Percentiles rank a stretch among this genome's conserved stretches.
These are phyloP conservation scores for Fusarium denticulatum DNA, from an alignment of 2,329 filamentous ascomycete genomes.

Conservation along the genomic window DNA sequence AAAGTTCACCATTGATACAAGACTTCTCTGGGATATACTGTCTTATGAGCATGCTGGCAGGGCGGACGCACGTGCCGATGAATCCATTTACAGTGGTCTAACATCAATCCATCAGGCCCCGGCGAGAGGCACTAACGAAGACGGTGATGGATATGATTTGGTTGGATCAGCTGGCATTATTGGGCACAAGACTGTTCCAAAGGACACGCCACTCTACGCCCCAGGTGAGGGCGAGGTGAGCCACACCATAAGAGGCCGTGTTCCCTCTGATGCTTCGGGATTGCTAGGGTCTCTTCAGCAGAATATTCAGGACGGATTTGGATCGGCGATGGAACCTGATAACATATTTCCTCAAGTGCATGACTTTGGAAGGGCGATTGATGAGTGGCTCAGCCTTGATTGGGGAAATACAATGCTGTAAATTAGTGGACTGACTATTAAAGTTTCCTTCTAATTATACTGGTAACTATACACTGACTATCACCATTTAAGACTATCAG, in stretches of 20 bases:
- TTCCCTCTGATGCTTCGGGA: background rate
- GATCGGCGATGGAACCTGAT: background rate
- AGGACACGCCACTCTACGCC: background rate
- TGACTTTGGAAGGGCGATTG: background rate
- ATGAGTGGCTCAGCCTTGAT: background rate
- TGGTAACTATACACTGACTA: accelerated
- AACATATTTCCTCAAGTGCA: background rate
- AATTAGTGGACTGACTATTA: background rate
- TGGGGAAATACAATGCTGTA: background rate
- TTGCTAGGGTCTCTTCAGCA: background rate
- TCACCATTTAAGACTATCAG: background rate
- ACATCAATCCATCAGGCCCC: background rate
- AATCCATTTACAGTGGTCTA: background rate
- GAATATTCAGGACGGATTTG: background rate
- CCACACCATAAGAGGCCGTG: background rate
- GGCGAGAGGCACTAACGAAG: background rate
- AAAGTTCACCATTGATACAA: background rate
- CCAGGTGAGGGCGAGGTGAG: background rate
- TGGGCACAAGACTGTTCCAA: background rate
- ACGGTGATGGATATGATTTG: background rate
- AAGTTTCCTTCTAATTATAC: accelerated
- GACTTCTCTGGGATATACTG: background rate
- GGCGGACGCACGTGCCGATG: background rate
- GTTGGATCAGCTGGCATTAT: background rate
- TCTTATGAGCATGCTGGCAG: background rate